A percentile compares a stretch with the other conserved stretches of the same genome.
Conservation (phyloP, 2,329 filamentous ascomycete genomes). For the Cephalotrichum gorgonifer region DNA sequence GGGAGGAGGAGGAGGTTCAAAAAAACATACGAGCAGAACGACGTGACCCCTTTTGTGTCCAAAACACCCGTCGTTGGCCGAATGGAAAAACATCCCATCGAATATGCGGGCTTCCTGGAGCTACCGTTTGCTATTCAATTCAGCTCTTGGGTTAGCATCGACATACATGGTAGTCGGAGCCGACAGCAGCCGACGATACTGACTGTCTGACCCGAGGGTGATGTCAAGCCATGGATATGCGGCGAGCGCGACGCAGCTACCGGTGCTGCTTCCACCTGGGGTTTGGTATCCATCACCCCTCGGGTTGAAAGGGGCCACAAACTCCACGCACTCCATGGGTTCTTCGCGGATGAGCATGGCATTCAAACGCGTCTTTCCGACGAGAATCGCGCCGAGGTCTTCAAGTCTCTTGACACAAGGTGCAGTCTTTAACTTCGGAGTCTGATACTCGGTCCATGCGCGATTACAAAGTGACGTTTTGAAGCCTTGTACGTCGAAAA, state of each 20-base stretch:
- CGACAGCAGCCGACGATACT: no score
- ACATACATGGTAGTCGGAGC: no score
- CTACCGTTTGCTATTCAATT: no score
- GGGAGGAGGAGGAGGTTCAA: no score
- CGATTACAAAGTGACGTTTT: constrained; percentile 10
- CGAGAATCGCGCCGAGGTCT: background rate
- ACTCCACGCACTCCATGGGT: constrained; percentile 9
- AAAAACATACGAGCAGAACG: no score
- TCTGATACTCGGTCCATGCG: constrained; percentile 5
- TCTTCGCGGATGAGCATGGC: constrained; percentile 11
- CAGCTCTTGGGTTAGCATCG: background rate
- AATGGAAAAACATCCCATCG: no score
- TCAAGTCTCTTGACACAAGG: background rate
- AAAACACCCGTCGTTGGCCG: no score
- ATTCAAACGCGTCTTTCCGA: constrained; percentile 8
- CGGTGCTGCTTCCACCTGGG: constrained; percentile 8
- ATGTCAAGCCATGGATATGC: no score
- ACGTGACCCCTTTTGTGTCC: no score
- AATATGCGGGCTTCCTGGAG: no score
- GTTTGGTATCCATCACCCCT: constrained; percentile 8
- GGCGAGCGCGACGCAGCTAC: background rate
- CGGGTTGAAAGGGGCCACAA: constrained; percentile 6
- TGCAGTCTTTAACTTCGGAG: constrained; percentile 4
- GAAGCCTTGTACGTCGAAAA: constrained; percentile 8
- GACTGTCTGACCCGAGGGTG: no score